Base-by-base conservation (phyloP, 345 rosid species). In the Citrus mangshanensis region DNA sequence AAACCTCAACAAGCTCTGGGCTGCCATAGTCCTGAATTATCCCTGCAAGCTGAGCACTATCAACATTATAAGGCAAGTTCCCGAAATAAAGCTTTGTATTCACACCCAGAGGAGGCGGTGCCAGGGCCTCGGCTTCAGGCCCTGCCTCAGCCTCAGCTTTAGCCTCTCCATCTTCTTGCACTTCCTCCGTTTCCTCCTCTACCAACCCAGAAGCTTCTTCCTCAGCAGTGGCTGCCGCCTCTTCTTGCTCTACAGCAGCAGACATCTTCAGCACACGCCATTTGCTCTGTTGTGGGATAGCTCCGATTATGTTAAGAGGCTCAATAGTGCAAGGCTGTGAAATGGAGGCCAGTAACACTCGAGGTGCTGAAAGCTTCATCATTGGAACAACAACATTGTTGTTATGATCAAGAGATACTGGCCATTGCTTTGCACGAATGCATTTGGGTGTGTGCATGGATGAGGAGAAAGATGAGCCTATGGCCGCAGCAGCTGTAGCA, bases 71-170 rank as follows among this genome's bases (percentile, higher is more conserved):
- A 68, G 98, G 97, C 81, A 95, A 85, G 78, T 95, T 95, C 62
- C 99, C 99, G 74, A 93, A 90, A 86, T 92, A 95, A 73, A 95
- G 93, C 86, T 93, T 95, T 34, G 98, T 93, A 66, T 81, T 88
- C 14, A 86, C 73, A n/a, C 14, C 9, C 27, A 34, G n/a, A 66
- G 68, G 7, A 32, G 19, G 4, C 56, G 79, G 2, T 7, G 42
- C 79, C 51, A 69, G 72, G 66, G 65, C 76, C 13, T 77, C 82
- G 24, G 32, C 78, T 42, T 82, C 86, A 49, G 35, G 38, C 40
- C 59, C 84, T 32, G 40, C 78, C 24, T 18, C 84, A 3, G 22
- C 62, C 18, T 22, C 68, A 25, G 72, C 85, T 1, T 59, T 76
- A 19, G 83, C 82, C 19, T 75, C 72, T 61, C 69, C 79, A 63